Percentiles rank a stretch among this genome's conserved stretches.
Conservation (phyloP, 371 early-diverging fungal species). For the Rhizopus arrhizus region DNA sequence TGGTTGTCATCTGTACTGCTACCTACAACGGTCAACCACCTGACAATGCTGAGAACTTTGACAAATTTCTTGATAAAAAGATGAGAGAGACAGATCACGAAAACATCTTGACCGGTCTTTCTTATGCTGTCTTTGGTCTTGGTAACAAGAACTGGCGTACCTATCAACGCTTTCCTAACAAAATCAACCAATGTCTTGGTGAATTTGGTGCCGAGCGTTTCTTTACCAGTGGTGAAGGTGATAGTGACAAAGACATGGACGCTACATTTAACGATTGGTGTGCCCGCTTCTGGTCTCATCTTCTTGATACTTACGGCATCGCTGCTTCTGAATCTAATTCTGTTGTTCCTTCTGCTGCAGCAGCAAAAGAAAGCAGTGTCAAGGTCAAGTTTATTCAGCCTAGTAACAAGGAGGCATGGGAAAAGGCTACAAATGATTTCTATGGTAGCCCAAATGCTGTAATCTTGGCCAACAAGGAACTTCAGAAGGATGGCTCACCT, state of each 20-base stretch:
- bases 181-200: slow-evolving; percentile 38
- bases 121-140: slow-evolving; percentile 58
- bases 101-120: slow-evolving; percentile 34
- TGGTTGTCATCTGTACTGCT: slow-evolving; percentile 51
- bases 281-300: slow-evolving; percentile 49
- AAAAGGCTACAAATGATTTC: slow-evolving; percentile 28
- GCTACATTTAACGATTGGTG: slow-evolving; percentile 50
- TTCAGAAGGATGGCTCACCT: slow-evolving; percentile 39
- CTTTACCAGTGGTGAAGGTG: slow-evolving; percentile 47
- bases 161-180: slow-evolving; percentile 57
- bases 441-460: slow-evolving; percentile 36
- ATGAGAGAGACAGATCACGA: slow-evolving; percentile 27
- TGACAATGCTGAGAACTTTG: slow-evolving; percentile 58
- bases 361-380: slow-evolving; percentile 15
- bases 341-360: slow-evolving; percentile 37
- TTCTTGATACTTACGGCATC: slow-evolving; percentile 37
- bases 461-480: slow-evolving; percentile 33
- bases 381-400: slow-evolving; percentile 35
- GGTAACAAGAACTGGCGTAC: slow-evolving; percentile 67
- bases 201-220: slow-evolving; percentile 55
- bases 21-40: slow-evolving; percentile 65
- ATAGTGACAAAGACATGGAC: slow-evolving; percentile 60
- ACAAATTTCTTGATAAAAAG: slow-evolving; percentile 47
- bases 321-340: slow-evolving; percentile 34
- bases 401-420: slow-evolving; percentile 32